Percentiles rank a stretch among this genome's conserved stretches.
Evolutionary conservation across 1,139 yeast species (phyloP).

Genomic region (Geotrichum reessii): DNA sequence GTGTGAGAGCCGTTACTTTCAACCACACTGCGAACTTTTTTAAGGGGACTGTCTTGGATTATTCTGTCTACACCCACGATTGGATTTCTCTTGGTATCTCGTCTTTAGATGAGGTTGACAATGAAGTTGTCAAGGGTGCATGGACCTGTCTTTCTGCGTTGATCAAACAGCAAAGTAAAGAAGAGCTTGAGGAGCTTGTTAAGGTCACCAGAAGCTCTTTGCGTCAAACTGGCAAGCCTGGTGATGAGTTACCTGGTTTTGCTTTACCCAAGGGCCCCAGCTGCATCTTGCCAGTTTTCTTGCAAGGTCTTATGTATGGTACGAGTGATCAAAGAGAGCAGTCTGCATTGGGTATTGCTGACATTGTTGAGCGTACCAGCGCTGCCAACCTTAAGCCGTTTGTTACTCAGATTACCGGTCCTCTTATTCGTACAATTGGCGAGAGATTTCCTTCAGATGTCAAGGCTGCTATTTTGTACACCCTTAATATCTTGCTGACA

Average conservation of each 20-base stretch:
- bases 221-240: slow-evolving; percentile 56
- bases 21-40: slow-evolving; percentile 71
- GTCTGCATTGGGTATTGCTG: slow-evolving; percentile 87
- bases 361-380: slow-evolving; percentile 80
- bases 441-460: slow-evolving; percentile 88
- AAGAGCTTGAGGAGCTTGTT: slow-evolving; percentile 67
- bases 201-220: slow-evolving; percentile 74
- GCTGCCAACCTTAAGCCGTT: slow-evolving; percentile 74
- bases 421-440: slow-evolving; percentile 95
- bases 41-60: slow-evolving; percentile 58
- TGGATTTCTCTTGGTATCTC: slow-evolving; percentile 66
- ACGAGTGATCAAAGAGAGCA: slow-evolving; percentile 73
- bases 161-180: slow-evolving; percentile 55
- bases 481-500: slow-evolving; percentile 68
- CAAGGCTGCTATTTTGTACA: slow-evolving; percentile 83
- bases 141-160: slow-evolving; percentile 62
- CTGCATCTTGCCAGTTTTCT: slow-evolving; percentile 81
- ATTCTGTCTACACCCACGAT: slow-evolving; percentile 68
- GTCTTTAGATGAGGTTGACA: slow-evolving; percentile 66
- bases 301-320: slow-evolving; percentile 96
- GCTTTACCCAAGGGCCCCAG: slow-evolving; percentile 78
- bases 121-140: slow-evolving; percentile 60
- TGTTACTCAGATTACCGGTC: slow-evolving; percentile 94
- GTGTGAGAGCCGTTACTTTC: slow-evolving; percentile 61
- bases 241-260: slow-evolving; percentile 70